Evolutionary conservation across 2,329 filamentous ascomycete species (phyloP).

Genomic region (Chaetomium globosum): DNA sequence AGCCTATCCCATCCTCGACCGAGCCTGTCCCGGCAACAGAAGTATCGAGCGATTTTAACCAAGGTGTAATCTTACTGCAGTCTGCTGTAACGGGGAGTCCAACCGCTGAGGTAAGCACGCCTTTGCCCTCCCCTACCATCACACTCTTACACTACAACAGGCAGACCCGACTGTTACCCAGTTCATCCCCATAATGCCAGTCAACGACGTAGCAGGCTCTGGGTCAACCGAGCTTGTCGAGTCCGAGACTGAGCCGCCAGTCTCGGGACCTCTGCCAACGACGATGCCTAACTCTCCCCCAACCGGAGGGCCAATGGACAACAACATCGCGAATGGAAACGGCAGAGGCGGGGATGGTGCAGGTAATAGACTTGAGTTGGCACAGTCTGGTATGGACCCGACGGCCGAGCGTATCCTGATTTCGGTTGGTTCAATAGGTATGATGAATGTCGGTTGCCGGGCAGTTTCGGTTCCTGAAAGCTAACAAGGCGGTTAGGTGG

Average conservation of each 20-base stretch:
- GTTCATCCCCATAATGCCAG: constrained; percentile 22
- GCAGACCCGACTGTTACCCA: constrained; percentile 21
- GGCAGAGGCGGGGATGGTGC: background rate
- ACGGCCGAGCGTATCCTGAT: constrained; percentile 41
- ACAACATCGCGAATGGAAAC: background rate
- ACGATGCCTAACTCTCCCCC: constrained; percentile 21
- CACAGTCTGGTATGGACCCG: constrained; percentile 32
- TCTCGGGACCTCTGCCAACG: constrained; percentile 2
- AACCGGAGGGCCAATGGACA: constrained; percentile 18
- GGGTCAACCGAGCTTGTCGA: background rate
- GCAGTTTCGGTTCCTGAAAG: background rate
- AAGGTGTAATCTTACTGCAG: constrained; percentile 21
- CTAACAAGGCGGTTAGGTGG: constrained; percentile 42
- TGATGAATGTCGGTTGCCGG: constrained; percentile 1
- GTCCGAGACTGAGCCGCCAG: background rate
- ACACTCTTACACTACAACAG: constrained; percentile 18
- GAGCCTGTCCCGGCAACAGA: constrained; percentile 13
- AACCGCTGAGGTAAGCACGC: constrained; percentile 27
- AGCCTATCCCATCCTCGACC: background rate
- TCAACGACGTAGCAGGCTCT: constrained; percentile 9
- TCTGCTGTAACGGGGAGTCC: constrained; percentile 24
- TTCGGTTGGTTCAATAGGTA: constrained; percentile 44
- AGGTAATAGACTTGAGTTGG: constrained; percentile 19
- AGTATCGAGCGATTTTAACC: constrained; percentile 10
- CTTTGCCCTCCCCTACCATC: background rate